These are phyloP conservation scores for Cryptococcus jaspeensis DNA, from an alignment of 1,284 basidiomycete genomes.

Conservation along the genomic window DNA sequence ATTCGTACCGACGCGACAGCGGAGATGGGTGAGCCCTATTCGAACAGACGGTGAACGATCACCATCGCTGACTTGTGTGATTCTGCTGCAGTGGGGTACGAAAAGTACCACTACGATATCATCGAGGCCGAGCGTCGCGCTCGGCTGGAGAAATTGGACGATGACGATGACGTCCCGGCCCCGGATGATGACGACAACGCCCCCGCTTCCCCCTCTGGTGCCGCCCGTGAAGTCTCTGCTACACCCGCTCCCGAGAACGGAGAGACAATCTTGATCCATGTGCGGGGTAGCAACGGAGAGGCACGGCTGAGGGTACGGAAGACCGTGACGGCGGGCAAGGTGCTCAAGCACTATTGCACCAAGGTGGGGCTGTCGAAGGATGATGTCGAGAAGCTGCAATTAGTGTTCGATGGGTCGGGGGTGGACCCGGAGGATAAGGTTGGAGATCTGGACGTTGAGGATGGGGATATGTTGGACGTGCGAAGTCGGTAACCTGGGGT, in stretches of 20 bases:
- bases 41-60: too few species aligned
- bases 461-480: conserved; percentile 35
- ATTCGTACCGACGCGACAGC: conserved; percentile 17
- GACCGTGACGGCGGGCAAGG: conserved; percentile 4
- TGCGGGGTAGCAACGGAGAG: conserved; percentile 3
- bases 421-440: conserved; percentile 17
- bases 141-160: conserved; percentile 1
- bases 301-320: conserved; percentile 3
- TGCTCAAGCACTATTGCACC: conserved; percentile 23
- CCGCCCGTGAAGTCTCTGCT: not conserved
- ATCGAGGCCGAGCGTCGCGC: conserved; percentile 14
- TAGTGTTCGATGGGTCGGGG: conserved; percentile 32
- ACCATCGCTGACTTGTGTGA: not conserved
- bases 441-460: conserved; percentile 30
- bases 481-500: not conserved
- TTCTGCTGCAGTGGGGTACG: conserved; percentile 28
- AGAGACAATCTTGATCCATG: conserved; percentile 2
- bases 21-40: conserved; percentile 29
- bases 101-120: conserved; percentile 25
- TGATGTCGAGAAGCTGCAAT: conserved; percentile 9
- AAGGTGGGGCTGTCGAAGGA: conserved; percentile 11
- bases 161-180: not conserved
- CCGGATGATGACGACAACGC: not conserved
- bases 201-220: not conserved
- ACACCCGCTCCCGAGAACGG: not conserved